Percentiles rank a stretch among this genome's conserved stretches.
Evolutionary conservation across 176 grass and related monocot genomes (phyloP).

Genomic region (Thinopyrum elongatum): DNA sequence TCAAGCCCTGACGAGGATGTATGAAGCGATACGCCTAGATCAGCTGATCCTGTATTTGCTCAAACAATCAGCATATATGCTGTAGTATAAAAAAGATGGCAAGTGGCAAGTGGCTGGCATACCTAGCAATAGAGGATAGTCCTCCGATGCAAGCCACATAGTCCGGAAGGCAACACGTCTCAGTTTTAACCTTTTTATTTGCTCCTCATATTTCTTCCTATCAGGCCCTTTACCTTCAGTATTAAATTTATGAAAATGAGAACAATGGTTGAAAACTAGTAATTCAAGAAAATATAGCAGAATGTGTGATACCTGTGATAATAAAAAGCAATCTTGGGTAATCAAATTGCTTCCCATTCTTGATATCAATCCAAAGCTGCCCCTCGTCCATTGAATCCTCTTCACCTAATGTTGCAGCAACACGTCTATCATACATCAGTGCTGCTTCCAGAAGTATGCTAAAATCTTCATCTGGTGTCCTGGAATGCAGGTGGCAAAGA

Average conservation of each 20-base stretch:
- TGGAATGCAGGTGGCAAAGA: conserved; percentile 35
- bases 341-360: conserved; percentile 56
- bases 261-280: neutral
- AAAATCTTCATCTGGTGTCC: conserved; percentile 98
- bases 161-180: conserved; percentile 88
- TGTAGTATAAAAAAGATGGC: neutral
- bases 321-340: conserved; percentile 87
- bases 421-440: conserved; percentile 91
- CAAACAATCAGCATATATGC: conserved; percentile 25
- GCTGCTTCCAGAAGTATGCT: conserved; percentile 95
- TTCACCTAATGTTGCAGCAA: conserved; percentile 74
- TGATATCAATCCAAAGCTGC: conserved; percentile 75
- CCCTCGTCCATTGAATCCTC: conserved; percentile 80
- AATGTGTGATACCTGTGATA: conserved; percentile 78
- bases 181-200: conserved; percentile 86
- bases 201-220: conserved; percentile 82
- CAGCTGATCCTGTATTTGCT: conserved; percentile 67
- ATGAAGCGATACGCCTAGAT: conserved; percentile 91
- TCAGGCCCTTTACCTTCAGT: conserved; percentile 98
- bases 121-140: conserved; percentile 96
- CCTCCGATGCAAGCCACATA: conserved; percentile 96
- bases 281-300: conserved; percentile 13
- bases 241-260: conserved; percentile 5
- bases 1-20: conserved; percentile 93
- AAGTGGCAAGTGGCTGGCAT: conserved; percentile 26